Conservation (phyloP, 2,329 filamentous ascomycete species). For the Paramyrothecium roridum region DNA sequence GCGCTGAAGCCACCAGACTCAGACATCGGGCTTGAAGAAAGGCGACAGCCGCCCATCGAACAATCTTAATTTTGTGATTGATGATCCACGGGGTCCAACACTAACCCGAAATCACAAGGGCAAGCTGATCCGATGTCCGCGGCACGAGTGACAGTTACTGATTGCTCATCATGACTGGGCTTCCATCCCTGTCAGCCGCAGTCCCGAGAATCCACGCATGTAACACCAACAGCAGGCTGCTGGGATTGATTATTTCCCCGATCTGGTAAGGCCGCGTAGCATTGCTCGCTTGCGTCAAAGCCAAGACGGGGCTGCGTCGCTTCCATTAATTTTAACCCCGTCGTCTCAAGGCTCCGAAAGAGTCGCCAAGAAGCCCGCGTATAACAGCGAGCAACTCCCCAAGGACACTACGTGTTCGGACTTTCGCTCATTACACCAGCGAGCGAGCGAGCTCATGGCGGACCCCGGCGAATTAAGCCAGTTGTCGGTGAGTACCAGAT, state of each 20-base stretch:
- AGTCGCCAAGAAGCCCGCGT: no score
- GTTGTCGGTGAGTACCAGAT: not conserved
- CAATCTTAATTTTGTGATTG: not conserved
- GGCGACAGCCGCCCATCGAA: not conserved
- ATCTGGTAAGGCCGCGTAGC: not conserved
- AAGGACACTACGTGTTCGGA: not conserved
- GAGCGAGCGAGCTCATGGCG: not conserved
- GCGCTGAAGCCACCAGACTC: no score
- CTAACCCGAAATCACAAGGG: no score
- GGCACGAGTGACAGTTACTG: no score
- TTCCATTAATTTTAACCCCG: not conserved
- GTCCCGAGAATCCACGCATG: not conserved
- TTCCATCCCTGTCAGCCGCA: no score
- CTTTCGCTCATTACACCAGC: not conserved
- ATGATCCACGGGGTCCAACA: no score
- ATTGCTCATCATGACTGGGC: no score
- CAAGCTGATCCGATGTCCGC: no score
- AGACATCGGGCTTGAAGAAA: not conserved
- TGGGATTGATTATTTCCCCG: not conserved
- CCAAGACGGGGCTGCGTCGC: not conserved
- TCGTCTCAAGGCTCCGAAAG: no score
- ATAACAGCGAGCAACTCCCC: no score
- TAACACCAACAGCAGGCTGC: not conserved
- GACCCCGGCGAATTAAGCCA: not conserved
- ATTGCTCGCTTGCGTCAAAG: not conserved